These are phyloP conservation scores for Fusarium chaquense DNA, from an alignment of 2,329 filamentous ascomycete species.

Conservation along the genomic window DNA sequence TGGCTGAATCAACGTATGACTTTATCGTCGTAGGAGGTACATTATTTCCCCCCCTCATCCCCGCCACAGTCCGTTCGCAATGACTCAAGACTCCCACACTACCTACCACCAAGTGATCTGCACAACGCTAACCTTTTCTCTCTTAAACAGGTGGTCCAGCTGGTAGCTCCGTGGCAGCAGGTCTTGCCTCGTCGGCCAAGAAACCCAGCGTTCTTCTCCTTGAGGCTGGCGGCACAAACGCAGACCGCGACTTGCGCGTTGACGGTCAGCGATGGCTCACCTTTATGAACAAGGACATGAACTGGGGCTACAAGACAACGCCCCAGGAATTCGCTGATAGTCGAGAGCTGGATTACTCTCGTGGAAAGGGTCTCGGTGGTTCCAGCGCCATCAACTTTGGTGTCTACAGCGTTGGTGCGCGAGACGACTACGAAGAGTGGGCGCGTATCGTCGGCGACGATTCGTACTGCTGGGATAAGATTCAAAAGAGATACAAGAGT, in stretches of 20 bases:
- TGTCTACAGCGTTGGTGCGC: constrained; percentile 65
- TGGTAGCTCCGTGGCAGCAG: constrained; percentile 66
- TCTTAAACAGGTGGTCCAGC: constrained; percentile 61
- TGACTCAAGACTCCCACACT: background rate
- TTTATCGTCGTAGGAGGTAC: constrained; percentile 43
- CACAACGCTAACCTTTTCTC: background rate
- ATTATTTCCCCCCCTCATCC: background rate
- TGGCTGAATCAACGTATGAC: constrained; percentile 30
- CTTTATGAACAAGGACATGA: constrained; percentile 61
- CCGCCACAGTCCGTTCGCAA: background rate
- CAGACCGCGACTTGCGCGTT: constrained; percentile 60
- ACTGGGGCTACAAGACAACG: constrained; percentile 64
- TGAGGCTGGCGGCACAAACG: constrained; percentile 68
- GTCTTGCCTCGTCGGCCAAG: constrained; percentile 60
- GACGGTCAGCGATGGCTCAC: constrained; percentile 68
- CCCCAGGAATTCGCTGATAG: constrained; percentile 59
- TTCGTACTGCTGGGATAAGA: constrained; percentile 65
- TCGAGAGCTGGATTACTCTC: constrained; percentile 61
- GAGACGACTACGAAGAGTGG: constrained; percentile 73
- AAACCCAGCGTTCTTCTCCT: constrained; percentile 68
- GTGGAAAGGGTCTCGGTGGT: constrained; percentile 65
- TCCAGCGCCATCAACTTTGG: constrained; percentile 67
- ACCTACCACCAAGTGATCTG: background rate
- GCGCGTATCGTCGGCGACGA: constrained; percentile 67
- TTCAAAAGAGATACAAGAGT: constrained; percentile 62